These are phyloP conservation scores for Podospora tetraspora DNA, from an alignment of 495 filamentous ascomycete genomes.

Conservation along the genomic window DNA sequence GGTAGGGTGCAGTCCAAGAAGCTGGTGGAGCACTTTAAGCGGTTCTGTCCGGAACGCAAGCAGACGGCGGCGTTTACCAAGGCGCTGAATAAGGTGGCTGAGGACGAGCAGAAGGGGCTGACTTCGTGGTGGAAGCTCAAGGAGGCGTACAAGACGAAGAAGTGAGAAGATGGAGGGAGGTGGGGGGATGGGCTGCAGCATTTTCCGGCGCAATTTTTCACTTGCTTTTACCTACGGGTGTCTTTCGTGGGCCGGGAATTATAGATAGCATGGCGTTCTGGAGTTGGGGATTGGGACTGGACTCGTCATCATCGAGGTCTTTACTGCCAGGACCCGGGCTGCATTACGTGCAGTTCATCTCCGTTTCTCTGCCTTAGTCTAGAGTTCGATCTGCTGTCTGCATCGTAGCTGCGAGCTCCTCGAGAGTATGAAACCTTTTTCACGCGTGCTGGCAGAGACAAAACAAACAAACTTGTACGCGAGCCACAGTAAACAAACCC, in stretches of 20 bases:
- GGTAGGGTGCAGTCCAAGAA: slow-evolving; percentile 67
- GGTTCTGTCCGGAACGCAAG: slow-evolving; percentile 39
- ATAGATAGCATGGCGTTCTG: background rate
- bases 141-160: slow-evolving; percentile 19
- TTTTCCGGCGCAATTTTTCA: background rate
- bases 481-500: background rate
- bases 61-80: slow-evolving; percentile 45
- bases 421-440: background rate
- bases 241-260: background rate
- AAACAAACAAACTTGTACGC: background rate
- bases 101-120: slow-evolving; percentile 36
- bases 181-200: background rate
- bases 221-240: background rate
- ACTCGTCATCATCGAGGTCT: background rate
- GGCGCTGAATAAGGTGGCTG: slow-evolving; percentile 47
- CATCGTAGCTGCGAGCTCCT: background rate
- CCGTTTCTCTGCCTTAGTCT: background rate
- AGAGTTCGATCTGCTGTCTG: background rate
- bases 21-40: slow-evolving; percentile 71
- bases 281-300: background rate
- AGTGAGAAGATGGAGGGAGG: background rate
- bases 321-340: background rate
- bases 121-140: slow-evolving; percentile 42
- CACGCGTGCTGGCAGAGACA: background rate
- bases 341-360: background rate